Base-by-base conservation (phyloP, 2,329 filamentous ascomycete species). In the Fusarium redolens region DNA sequence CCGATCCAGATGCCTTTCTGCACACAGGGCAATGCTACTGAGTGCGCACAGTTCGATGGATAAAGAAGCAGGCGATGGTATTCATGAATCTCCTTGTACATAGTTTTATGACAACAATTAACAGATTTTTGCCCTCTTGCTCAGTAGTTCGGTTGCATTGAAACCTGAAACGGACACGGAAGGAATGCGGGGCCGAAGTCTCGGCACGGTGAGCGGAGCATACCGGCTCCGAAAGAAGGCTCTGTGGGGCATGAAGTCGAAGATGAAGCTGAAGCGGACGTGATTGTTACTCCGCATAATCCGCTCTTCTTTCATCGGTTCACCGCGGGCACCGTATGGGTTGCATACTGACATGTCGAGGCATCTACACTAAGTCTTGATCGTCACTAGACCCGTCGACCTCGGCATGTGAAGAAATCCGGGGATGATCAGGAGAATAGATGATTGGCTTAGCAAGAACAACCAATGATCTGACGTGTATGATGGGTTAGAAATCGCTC, bases 1-100 rank as follows among this genome's bases (percentile, higher is more conserved):
- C 89, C 91, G 8, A 87, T 95, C 33, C 89, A 93, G 79, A 93
- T 94, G 92, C 85, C 89, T 9, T 80, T 79, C 56, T 80, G 78
- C 61, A 78, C 77, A n/a, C 78, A 79, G 63, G 78, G 78, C 48
- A 71, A 73, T 35, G 71, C 76, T 17, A 74, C 71, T 7, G 78
- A 79, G 50, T 79, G 78, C 54, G 77, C 70, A 25, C 60, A 75
- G 48, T 33, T 72, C 30, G 48, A 61, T 11, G 48, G 56, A 47
- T 77, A 51, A 64, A 35, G 22, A 14, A 37, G 40, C 15, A 22
- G 20, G 25, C 48, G 45, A 11, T 48, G 51, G 18, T 11, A 18
- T 22, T 47, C 20, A 20, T 25, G 31, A 40, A 52, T 43, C 59
- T 31, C n/a, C 41, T 33, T 54, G 61, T 60, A 64, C 44, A 59